Evolutionary conservation across 495 filamentous ascomycete genomes (phyloP), one percentile per base, ranked within the genome.

Genomic region (Lichenothelia convexa): DNA sequence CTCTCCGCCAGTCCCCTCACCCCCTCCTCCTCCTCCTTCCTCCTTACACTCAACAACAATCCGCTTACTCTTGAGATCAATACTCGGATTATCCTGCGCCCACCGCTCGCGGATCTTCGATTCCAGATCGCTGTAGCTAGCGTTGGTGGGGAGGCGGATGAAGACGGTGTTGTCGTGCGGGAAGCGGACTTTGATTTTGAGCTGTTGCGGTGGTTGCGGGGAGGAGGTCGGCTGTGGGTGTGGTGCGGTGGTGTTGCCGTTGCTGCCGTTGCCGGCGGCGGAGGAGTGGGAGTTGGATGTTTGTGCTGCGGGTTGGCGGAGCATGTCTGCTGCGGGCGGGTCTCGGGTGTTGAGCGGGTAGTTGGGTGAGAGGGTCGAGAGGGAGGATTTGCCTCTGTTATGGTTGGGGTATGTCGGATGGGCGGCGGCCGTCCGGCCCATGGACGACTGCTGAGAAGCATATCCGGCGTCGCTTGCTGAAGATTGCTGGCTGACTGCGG

Each of bases 181-280:
- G 57, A 78, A 86, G 48, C 53, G 58, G 24, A 94, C 75, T 59
- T 97, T 97, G 51, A 97, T 80, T 56, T 93, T 95, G 59, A 93
- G 63, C 62, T 20, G 41, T 44, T 36, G 46, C 27, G 38, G 40
- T 38, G 27, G 49, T 55, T 23, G 61, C 53, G 3, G 57, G 63
- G 1, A 67, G 64, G 4, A 65, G 65, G 24, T 63, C 48, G 3
- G 71, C 75, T 59, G 47, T 57, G 40, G 58, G 56, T 18, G 65
- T 68, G 9, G 56, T 47, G 26, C 57, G 56, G 17, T 48, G 50
- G 33, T 44, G 41, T 30, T 39, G 44, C 16, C 6, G 30, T 32
- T 32, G 8, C 8, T 7, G 16, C 16, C 16, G 30, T 23, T 15
- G 26, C 31, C 2, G 30, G 9, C 30, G 29, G 32, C 21, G 5